Evolutionary conservation across 441 rosid genomes (phyloP).

Genomic region (Manihot esculenta): DNA sequence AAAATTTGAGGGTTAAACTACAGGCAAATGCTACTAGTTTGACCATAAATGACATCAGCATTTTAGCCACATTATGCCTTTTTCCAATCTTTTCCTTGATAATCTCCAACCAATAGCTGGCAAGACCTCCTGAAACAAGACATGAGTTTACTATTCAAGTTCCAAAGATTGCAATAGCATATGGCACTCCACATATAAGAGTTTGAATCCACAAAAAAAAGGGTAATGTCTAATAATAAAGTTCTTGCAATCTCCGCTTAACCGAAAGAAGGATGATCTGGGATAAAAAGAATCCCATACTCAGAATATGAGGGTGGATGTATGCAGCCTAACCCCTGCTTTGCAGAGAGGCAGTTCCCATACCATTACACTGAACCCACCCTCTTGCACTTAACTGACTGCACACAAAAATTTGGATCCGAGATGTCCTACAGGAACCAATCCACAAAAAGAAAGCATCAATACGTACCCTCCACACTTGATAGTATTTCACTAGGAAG

Average conservation of each 20-base stretch:
- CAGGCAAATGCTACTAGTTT: constrained; percentile 51
- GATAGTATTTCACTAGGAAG: constrained; percentile 23
- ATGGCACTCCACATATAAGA: not conserved
- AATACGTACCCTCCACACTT: constrained; percentile 41
- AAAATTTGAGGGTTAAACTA: constrained; percentile 37
- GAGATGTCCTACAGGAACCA: not conserved
- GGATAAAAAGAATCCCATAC: no score
- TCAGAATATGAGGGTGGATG: no score
- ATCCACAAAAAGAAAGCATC: constrained; percentile 1
- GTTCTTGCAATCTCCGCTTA: not conserved
- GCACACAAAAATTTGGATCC: not conserved
- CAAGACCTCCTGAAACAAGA: constrained; percentile 40
- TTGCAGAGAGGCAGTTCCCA: no score
- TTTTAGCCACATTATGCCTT: constrained; percentile 34
- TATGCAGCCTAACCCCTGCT: no score
- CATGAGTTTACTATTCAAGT: not conserved
- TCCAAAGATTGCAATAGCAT: not conserved
- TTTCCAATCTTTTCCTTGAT: constrained; percentile 49
- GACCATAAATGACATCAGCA: constrained; percentile 44
- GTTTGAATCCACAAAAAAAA: not conserved
- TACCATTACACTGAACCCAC: no score
- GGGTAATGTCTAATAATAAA: not conserved
- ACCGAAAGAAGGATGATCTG: no score
- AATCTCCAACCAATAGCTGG: constrained; percentile 41
- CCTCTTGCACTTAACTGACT: not conserved